Percentiles rank a stretch among this genome's conserved stretches.
phyloP scores from a whole-genome alignment of 1,284 basidiomycete genomes.

The Pyrrhoderma noxium region DNA sequence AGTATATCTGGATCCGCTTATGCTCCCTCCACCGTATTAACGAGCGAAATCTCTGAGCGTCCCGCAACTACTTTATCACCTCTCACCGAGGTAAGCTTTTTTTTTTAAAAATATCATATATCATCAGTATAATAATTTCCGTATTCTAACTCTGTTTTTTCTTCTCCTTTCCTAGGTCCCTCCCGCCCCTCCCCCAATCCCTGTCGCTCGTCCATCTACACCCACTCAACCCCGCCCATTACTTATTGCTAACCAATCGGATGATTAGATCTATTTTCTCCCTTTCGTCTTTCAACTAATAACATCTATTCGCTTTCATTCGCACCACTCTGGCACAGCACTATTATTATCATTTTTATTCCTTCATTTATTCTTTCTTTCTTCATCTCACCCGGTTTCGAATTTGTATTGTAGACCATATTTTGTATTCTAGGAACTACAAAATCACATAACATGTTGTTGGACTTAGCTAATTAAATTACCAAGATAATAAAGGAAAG shows the following conservation, averaged over 20 bases:
- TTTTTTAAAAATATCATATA: too few species aligned
- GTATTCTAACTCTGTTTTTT: background rate
- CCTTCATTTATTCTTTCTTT: background rate
- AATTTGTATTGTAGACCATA: background rate
- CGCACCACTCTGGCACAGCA: background rate
- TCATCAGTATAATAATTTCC: background rate
- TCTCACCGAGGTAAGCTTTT: slow-evolving; percentile 8
- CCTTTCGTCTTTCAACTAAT: background rate
- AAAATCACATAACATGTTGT: background rate
- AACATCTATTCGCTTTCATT: background rate
- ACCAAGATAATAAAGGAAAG: too few species aligned
- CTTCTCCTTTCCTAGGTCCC: too few species aligned
- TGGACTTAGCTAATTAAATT: too few species aligned
- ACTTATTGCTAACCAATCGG: slow-evolving; percentile 6
- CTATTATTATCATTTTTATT: too few species aligned
- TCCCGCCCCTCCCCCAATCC: slow-evolving; percentile 11
- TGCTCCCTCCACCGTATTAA: slow-evolving; percentile 14
- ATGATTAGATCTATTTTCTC: background rate
- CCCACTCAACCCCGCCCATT: slow-evolving; percentile 3
- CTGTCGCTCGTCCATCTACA: slow-evolving; percentile 2
- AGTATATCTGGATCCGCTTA: slow-evolving; percentile 15
- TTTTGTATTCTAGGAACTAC: background rate
- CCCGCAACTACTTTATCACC: slow-evolving; percentile 15
- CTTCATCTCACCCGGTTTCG: background rate
- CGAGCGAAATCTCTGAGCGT: slow-evolving; percentile 14